Conservation (phyloP, 345 rosid genomes). For the Combretum micranthum region DNA sequence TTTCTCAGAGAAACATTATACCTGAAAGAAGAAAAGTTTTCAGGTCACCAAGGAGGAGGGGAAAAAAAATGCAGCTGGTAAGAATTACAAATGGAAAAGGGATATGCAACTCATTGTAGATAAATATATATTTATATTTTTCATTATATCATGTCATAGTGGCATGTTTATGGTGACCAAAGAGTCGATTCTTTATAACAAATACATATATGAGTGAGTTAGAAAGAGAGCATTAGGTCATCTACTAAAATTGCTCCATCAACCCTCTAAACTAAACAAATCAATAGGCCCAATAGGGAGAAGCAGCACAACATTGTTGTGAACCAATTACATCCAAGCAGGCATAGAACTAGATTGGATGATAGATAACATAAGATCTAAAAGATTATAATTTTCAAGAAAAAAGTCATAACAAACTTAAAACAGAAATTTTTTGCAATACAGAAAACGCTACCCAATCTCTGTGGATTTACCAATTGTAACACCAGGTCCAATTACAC, state of each 20-base stretch:
- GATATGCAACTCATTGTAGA: not conserved
- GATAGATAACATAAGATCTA: no score
- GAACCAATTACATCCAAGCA: no score
- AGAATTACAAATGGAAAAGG: not conserved
- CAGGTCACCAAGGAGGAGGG: no score
- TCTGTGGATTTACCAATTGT: conserved; percentile 43
- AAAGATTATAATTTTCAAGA: no score
- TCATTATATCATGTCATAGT: not conserved
- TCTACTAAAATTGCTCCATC: no score
- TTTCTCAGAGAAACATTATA: conserved; percentile 60
- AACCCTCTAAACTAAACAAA: no score
- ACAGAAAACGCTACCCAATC: conserved; percentile 38
- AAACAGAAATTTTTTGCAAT: not conserved
- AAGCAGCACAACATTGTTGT: no score
- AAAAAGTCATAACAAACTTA: no score
- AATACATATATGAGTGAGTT: not conserved
- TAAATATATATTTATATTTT: not conserved
- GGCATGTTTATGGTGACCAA: not conserved
- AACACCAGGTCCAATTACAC: conserved; percentile 63
- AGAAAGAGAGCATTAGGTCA: no score
- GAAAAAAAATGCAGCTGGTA: not conserved
- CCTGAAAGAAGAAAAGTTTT: conserved; percentile 20
- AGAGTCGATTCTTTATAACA: no score
- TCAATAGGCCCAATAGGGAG: no score
- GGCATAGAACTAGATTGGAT: no score